Evolutionary conservation across 1,139 yeast species (phyloP).

Genomic region (Yamadazyma siamensis): DNA sequence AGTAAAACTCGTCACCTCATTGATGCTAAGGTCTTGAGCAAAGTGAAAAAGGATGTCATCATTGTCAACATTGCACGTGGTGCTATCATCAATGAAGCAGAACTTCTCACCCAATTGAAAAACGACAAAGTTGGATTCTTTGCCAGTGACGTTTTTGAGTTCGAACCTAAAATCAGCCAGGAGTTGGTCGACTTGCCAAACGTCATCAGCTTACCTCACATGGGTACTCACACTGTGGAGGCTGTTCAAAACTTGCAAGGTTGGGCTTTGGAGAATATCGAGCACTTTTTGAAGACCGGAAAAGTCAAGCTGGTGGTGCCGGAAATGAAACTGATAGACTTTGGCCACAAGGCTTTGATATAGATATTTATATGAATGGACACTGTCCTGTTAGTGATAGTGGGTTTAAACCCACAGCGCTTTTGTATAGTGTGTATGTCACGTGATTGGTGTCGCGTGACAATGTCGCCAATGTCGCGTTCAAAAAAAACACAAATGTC

Average conservation of each 20-base stretch:
- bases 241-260: conserved; percentile 57
- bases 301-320: conserved; percentile 66
- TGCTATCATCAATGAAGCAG: conserved; percentile 66
- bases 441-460: too few species aligned
- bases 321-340: conserved; percentile 40
- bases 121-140: conserved; percentile 69
- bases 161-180: conserved; percentile 68
- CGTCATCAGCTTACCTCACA: conserved; percentile 70
- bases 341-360: conserved; percentile 10
- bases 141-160: conserved; percentile 82
- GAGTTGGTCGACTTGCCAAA: conserved; percentile 55
- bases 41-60: conserved; percentile 64
- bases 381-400: too few species aligned
- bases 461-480: too few species aligned
- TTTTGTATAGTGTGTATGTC: too few species aligned
- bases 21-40: conserved; percentile 45
- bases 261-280: conserved; percentile 49
- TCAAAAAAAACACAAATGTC: too few species aligned
- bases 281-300: conserved; percentile 48
- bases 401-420: too few species aligned
- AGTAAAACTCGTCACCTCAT: conserved; percentile 58
- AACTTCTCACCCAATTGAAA: conserved; percentile 59
- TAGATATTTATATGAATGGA: background rate
- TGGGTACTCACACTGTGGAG: conserved; percentile 74
- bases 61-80: conserved; percentile 74